Evolutionary conservation across 2,329 filamentous ascomycete genomes (phyloP), one percentile per base, ranked within the genome.

Genomic region (Clonostachys rosea): DNA sequence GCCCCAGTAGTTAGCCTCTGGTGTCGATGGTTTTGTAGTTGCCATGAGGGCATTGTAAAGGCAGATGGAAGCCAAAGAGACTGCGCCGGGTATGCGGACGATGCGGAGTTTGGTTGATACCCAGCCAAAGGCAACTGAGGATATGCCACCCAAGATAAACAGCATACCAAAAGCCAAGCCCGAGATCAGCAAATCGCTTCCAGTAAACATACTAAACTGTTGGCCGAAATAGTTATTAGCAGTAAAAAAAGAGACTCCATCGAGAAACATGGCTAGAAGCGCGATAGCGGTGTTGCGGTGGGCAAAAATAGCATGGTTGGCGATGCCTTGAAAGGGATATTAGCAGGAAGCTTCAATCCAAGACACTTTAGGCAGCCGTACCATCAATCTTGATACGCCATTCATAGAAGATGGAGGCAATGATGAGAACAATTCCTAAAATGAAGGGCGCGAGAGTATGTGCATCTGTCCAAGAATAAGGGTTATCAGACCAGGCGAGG

Each of bases 171-270:
- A 70, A 2, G 62, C 55, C 3, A 58, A 47, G n/a, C 63, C 61
- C 10, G 61, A 57, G 8, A 63, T 47, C 5, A 70, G 54, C 9
- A 54, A 47, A 46, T 68, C 64, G 1, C 55, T 57, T 48, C 68
- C 65, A 49, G 67, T 68, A 3, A 69, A 47, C 4, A 66, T 53
- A 42, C 56, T 47, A 39, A 50, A 41, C 53, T 72, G 56, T 43
- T 66, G 69, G n/a, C 65, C 61, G 36, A 70, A 71, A 54, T 71
- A 71, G 47, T 59, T 66, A 51, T 70, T 71, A n/a, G 61, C 63
- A 1, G 66, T 62, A 45, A 70, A 69, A 49, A 70, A 70, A 14
- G 59, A 60, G 0, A 69, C 45, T n/a, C 67, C 67, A 44, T 70
- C 67, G 13, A 56, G 54, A 36, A 68, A 68, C 17, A 69, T 57